Evolutionary conservation across 2,329 filamentous ascomycete genomes (phyloP), one percentile per base, ranked within the genome.

Genomic region (Penicillium capsulatum): DNA sequence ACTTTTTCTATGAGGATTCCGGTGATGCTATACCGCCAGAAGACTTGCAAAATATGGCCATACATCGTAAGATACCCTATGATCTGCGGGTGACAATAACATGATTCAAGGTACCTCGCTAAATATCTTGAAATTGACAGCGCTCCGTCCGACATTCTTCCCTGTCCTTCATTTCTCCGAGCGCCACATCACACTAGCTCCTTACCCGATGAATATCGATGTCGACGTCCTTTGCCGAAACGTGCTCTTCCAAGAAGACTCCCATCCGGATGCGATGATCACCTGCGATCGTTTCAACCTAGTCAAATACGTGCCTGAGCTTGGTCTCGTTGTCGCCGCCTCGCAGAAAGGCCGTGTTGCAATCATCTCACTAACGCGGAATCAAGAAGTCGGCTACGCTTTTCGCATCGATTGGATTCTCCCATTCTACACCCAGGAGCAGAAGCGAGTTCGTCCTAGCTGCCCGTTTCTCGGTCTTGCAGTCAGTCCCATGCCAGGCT

Each of bases 321-420:
- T 81, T 4, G 77, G 78, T 3, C 61, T 81, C 31, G 71, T 82
- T 17, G 59, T 81, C 17, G 65, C 78, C 2, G 80, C 71, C 0
- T 75, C 73, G 1, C 77, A 80, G 32, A 72, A 74, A 38, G 79
- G 79, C 3, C 71, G 75, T 3, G 75, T 71, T 14, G 72, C 71
- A 3, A 61, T 83, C 2, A 68, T 81, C 32, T 65, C 71, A 1
- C 62, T 81, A 14, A 77, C 75, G 3, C 54, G 61, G 44, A 54
- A 60, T 24, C 42, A 55, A 31, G 47, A 57, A 11, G 59, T 57
- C 13, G 60, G 60, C 38, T 45, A 72, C 43, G 67, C 72, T 0
- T 75, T 80, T 47, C 66, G 75, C n/a, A 55, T 80, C 1, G 77
- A 81, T 38, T 70, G 71, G 53, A 67, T 81, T 5, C 55, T 83